Evolutionary conservation across 768 basidiomycete genomes (phyloP).

Genomic region (Mycena maculata): DNA sequence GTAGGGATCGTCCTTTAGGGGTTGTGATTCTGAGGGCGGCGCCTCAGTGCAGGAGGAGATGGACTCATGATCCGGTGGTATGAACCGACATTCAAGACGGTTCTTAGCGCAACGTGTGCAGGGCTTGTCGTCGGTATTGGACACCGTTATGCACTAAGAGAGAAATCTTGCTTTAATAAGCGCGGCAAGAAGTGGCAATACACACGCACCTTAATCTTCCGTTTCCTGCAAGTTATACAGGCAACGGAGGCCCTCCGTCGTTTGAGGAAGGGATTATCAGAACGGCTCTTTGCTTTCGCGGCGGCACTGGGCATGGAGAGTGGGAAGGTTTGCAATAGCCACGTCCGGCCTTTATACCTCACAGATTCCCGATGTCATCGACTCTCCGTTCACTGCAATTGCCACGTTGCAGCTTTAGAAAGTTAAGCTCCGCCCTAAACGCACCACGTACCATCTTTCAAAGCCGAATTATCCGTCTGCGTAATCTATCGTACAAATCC

Average conservation of each 20-base stretch:
- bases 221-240: conserved; percentile 12
- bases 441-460: too few relatives aligned
- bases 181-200: neutral
- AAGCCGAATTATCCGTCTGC: too few relatives aligned
- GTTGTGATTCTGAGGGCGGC: neutral
- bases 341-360: neutral
- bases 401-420: too few relatives aligned
- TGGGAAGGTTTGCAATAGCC: too few relatives aligned
- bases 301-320: neutral
- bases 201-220: conserved; percentile 14
- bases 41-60: neutral
- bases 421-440: too few relatives aligned
- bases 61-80: neutral
- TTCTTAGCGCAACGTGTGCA: conserved; percentile 21
- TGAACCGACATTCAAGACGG: conserved; percentile 15
- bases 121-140: conserved; percentile 14
- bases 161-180: too few relatives aligned
- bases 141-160: conserved; percentile 16
- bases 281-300: neutral
- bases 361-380: too few relatives aligned
- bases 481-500: too few relatives aligned
- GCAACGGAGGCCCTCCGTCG: conserved; percentile 22
- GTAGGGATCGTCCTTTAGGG: neutral
- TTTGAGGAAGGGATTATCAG: conserved; percentile 13
- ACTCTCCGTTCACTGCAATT: too few relatives aligned